Conservation (phyloP, 805 yeast genomes). For the Candida orba region DNA sequence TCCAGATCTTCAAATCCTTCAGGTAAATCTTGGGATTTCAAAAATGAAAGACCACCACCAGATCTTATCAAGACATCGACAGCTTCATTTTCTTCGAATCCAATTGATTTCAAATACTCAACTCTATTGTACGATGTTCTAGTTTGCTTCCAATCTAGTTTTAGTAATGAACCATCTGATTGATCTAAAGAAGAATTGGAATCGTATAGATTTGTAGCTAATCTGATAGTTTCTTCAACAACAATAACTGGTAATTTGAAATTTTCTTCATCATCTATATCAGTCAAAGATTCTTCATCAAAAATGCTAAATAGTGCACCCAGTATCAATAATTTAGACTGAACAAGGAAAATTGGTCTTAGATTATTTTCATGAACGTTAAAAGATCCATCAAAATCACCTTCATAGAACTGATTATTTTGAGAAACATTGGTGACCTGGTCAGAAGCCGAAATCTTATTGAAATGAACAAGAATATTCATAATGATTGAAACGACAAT, state of each 20-base stretch:
- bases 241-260: conserved; percentile 31
- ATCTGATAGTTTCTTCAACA: conserved; percentile 37
- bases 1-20: conserved; percentile 18
- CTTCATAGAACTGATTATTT: conserved; percentile 34
- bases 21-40: conserved; percentile 18
- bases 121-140: conserved; percentile 32
- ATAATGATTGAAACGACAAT: conserved; percentile 33
- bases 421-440: conserved; percentile 25
- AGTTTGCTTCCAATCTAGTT: conserved; percentile 31
- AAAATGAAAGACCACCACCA: conserved; percentile 26
- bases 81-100: conserved; percentile 27
- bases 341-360: conserved; percentile 28
- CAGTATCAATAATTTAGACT: conserved; percentile 33
- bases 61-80: conserved; percentile 23
- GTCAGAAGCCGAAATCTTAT: conserved; percentile 36
- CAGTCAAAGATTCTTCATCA: conserved; percentile 19
- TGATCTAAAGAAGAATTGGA: conserved; percentile 30
- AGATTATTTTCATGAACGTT: conserved; percentile 13
- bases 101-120: conserved; percentile 27
- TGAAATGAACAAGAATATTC: conserved; percentile 36
- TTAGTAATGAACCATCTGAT: conserved; percentile 30
- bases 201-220: conserved; percentile 36
- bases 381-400: conserved; percentile 19
- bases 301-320: conserved; percentile 33
- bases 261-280: conserved; percentile 14